Base-by-base conservation (phyloP, 306 rosid species). In the Rosa persica region DNA sequence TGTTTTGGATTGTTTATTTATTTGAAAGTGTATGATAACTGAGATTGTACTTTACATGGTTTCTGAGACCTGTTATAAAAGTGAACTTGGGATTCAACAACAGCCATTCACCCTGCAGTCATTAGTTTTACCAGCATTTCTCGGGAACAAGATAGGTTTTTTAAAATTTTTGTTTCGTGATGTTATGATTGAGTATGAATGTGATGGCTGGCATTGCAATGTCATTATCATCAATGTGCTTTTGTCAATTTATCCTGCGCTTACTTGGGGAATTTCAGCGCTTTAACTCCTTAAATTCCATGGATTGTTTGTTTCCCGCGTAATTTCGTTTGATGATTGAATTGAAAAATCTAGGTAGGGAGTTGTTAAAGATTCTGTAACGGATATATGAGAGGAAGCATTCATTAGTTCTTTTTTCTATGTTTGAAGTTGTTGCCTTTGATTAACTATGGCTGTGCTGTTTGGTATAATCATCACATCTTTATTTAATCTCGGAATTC, bases 371-470 rank as follows among this genome's bases (percentile, higher is more conserved):
- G 78, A 55, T 34, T 78, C 72, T 67, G 76, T 66, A 74, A 57
- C 82, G 78, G 81, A 79, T 79, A 73, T 62, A 36, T 70, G 38
- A 62, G 73, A 78, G 66, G 72, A 67, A 75, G 71, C 81, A 76
- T 74, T 67, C 6, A 58, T 39, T 60, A 65, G 46, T 30, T 64
- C 8, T 40, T 40, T 62, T 55, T 12, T 25, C 48, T 81, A 34
- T 75, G 62, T 83, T 23, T 74, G 44, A 67, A 81, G 73, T 80
- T 54, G 64, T 61, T 51, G 70, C 54, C 55, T 71, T 36, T 65
- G 70, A 74, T 78, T 74, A 47, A 66, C 79, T 38, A 23, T 51
- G 20, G 38, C 15, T 34, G 1, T 38, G 48, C 48, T 67, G 47
- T 16, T n/a, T 5, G 30, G 13, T 39, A 39, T 39, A 39, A 19